Evolutionary conservation across 345 rosid genomes (phyloP), one percentile per base, ranked within the genome.

Genomic region (Pistacia atlantica): DNA sequence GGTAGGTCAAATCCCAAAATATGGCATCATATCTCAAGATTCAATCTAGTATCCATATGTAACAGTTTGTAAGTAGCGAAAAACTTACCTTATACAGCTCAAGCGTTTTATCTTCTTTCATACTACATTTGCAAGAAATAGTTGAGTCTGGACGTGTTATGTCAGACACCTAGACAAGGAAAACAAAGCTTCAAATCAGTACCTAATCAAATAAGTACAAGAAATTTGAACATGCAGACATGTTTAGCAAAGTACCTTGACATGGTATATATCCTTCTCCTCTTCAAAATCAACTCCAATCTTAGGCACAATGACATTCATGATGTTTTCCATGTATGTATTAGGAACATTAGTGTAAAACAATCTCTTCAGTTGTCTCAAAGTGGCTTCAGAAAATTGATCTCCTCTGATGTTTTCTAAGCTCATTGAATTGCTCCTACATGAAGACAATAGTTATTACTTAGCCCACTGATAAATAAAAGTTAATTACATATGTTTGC

Each of bases 61-160:
- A 25, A 31, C 10, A 63, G 20, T 66, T 64, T n/a, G 55, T 20
- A 14, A 52, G 38, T 11, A 61, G 66, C 48, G 61, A 54, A 61
- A 78, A 74, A 86, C 92, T 76, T 84, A 75, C 94, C 94, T 87
- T 87, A 76, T 89, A 84, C 48, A 89, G 77, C 57, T 74, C 72
- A 35, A 91, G 94, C 22, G 69, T 78, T 62, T 88, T 79, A 75
- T 83, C 91, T 77, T 81, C 88, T 20, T 55, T 77, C 8, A 80
- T 22, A 1, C 56, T 67, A 61, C 96, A 91, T 84, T 90, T 91
- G 86, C 94, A 90, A 16, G 80, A 72, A 57, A 93, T 72, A 8
- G 75, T 83, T 73, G 74, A 73, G 78, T 68, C 70, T 4, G 79
- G 88, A 62, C 57, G 58, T 56, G 35, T 51, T 45, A 45, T 20